Evolutionary conservation across 1,284 basidiomycete genomes (phyloP).

Genomic region (Violaceomyces palustris): DNA sequence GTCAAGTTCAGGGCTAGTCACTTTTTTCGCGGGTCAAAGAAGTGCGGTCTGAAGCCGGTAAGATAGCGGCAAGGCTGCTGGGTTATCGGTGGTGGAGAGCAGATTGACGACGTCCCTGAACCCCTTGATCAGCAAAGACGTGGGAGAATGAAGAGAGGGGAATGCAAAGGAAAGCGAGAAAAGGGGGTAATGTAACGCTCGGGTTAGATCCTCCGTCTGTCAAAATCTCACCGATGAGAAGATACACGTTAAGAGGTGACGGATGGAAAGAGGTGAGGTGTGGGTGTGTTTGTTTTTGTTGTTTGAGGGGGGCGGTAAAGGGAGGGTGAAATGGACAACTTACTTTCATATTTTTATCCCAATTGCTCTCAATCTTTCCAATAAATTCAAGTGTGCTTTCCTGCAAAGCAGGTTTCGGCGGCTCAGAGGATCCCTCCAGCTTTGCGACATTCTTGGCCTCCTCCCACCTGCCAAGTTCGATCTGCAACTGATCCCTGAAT

Average conservation of each 20-base stretch:
- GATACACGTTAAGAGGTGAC: too few relatives aligned
- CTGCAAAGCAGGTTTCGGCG: conserved; percentile 15
- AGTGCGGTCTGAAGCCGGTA: conserved; percentile 44
- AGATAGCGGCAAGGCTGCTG: conserved; percentile 46
- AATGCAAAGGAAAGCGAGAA: too few relatives aligned
- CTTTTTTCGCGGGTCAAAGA: conserved; percentile 5
- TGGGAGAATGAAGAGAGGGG: too few relatives aligned
- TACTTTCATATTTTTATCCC: conserved; percentile 35
- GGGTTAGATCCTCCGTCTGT: too few relatives aligned
- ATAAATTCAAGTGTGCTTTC: conserved; percentile 23
- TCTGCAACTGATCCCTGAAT: conserved; percentile 39
- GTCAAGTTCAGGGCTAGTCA: too few relatives aligned
- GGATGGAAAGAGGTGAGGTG: too few relatives aligned
- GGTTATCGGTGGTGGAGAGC: conserved; percentile 50
- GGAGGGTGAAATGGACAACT: background rate
- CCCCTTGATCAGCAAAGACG: conserved; percentile 22
- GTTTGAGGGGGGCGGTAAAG: too few relatives aligned
- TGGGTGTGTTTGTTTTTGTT: too few relatives aligned
- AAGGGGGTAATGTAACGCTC: too few relatives aligned
- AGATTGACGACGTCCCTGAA: conserved; percentile 49
- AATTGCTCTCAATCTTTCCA: conserved; percentile 31
- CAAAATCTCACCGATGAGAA: too few relatives aligned
- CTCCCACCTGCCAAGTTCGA: conserved; percentile 30
- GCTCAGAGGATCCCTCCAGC: too few relatives aligned
- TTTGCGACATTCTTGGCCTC: conserved; percentile 7